Base-by-base conservation (phyloP, 176 grass and related monocot species). In the Musa acuminata region DNA sequence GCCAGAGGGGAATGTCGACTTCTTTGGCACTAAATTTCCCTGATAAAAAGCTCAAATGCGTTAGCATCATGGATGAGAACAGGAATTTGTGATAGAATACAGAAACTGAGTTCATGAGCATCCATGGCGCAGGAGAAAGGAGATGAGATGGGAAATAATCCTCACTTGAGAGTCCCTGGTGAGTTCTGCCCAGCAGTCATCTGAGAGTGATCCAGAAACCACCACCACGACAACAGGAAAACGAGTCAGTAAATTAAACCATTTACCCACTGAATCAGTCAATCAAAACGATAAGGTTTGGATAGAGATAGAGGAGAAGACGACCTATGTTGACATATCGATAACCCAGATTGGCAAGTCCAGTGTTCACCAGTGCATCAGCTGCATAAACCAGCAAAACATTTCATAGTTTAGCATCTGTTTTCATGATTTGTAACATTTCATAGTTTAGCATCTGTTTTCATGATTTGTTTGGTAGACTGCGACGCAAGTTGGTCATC, bases 151-250 rank as follows among this genome's bases (percentile, higher is more conserved):
- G 35, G 35, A 43, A 0, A 43, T 71, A 50, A 10, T 49, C 52
- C 51, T 80, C 80, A 98, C 95, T 86, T 86, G 86, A 78, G 74
- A 82, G 64, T 99, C 95, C 78, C 95, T 85, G 26, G 55, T 62
- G 19, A 10, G 62, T 81, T 99, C 95, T 81, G 72, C 95, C 95
- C 95, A 99, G 80, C 95, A 94, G 74, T 99, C 95, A 91, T 99
- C 95, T 99, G 86, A 91, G 35, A 43, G 4, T 43, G 35, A 24
- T 79, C 52, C 54, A 53, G 51, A 26, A 67, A 9, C 0, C 53
- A 53, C 62, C 53, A 71, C 13, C 22, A 64, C 64, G 19, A 2
- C 43, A 57, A 13, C 21, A 72, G 26, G 19, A 19, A 84, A 10
- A 14, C 29, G 52, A 57, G 52, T 8, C 21, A 13, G 20, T 55